Evolutionary conservation across 441 rosid genomes (phyloP).

Genomic region (Biscutella laevigata): DNA sequence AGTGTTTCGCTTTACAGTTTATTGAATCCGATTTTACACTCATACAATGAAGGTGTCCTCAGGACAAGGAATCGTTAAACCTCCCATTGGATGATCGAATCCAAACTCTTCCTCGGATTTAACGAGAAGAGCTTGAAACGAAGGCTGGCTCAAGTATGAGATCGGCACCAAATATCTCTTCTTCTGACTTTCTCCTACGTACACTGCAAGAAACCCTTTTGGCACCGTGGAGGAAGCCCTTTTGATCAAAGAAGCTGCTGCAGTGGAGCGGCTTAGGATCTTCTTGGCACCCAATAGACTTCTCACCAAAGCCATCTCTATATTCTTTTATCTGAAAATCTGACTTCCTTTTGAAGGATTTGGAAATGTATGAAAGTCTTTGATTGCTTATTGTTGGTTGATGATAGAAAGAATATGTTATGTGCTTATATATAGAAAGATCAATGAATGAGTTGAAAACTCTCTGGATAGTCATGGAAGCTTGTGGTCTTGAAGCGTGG

Average conservation of each 20-base stretch:
- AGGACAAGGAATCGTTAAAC: no score
- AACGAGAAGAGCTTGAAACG: constrained; percentile 15
- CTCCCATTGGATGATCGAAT: constrained; percentile 20
- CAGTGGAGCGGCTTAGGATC: background rate
- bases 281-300: constrained; percentile 16
- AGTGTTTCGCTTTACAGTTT: no score
- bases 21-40: no score
- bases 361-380: background rate
- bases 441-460: background rate
- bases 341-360: background rate
- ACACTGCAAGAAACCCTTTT: constrained; percentile 27
- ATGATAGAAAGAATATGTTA: constrained; percentile 1
- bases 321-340: background rate
- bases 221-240: background rate
- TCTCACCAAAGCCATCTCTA: constrained; percentile 23
- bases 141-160: constrained; percentile 20
- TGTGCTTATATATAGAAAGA: constrained; percentile 13
- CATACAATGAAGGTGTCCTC: no score
- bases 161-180: constrained; percentile 20
- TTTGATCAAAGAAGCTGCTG: background rate
- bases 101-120: constrained; percentile 22
- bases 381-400: constrained; percentile 10
- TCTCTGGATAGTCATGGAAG: background rate
- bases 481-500: constrained; percentile 18
- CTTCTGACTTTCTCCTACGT: constrained; percentile 24